These are phyloP conservation scores for Suhomyces bokatorum DNA, from an alignment of 1,139 yeast genomes.

Conservation along the genomic window DNA sequence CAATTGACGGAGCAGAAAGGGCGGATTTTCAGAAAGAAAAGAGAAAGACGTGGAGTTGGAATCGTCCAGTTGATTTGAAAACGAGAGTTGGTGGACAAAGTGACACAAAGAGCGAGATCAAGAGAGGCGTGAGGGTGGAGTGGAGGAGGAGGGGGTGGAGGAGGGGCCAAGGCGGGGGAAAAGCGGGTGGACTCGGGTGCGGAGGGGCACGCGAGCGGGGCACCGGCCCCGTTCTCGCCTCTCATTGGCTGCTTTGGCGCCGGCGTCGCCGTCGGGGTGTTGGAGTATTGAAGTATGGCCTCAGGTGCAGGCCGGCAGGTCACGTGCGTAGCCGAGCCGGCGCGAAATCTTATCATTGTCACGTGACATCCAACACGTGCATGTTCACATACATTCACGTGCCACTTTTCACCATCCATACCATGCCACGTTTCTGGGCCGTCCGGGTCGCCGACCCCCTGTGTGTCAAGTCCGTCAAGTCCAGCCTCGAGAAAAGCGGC, in stretches of 20 bases:
- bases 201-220: neutral
- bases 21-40: constrained; percentile 3
- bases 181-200: neutral
- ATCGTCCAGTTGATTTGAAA: constrained; percentile 3
- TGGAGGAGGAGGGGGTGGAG: neutral
- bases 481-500: constrained; percentile 21
- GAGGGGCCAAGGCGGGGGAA: neutral
- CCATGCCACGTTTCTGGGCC: constrained; percentile 4
- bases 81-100: constrained; percentile 4
- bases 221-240: neutral
- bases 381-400: too few relatives aligned
- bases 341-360: too few relatives aligned
- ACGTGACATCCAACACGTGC: neutral
- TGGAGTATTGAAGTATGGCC: too few relatives aligned
- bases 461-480: constrained; percentile 28
- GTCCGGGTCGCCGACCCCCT: constrained; percentile 17
- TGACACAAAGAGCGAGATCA: constrained; percentile 6
- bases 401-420: neutral
- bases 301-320: too few relatives aligned
- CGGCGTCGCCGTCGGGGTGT: too few relatives aligned
- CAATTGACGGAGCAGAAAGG: constrained; percentile 6
- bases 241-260: neutral
- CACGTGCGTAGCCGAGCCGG: too few relatives aligned
- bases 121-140: neutral
- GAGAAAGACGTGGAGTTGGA: constrained; percentile 4